Percentiles rank a stretch among this genome's conserved stretches.
Conservation (phyloP, 805 yeast genomes). For the Ogataea paradorogensis region DNA sequence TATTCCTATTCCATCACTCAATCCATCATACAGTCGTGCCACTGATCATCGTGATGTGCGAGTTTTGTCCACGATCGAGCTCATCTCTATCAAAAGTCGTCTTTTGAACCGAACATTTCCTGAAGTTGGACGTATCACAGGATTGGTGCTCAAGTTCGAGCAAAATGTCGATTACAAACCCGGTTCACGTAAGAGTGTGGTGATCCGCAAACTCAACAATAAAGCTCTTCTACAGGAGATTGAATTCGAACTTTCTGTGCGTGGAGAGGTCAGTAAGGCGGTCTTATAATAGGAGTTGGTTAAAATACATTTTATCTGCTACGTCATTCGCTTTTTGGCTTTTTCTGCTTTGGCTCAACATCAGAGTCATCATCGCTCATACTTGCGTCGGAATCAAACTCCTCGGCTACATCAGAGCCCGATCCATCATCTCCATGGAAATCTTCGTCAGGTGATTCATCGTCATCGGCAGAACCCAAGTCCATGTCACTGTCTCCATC, state of each 20-base stretch:
- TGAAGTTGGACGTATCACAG: conserved; percentile 20
- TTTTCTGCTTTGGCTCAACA: conserved; percentile 29
- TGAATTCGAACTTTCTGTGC: conserved; percentile 15
- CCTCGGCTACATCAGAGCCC: conserved; percentile 70
- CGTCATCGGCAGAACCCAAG: conserved; percentile 79
- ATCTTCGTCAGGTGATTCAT: conserved; percentile 79
- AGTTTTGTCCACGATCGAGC: conserved; percentile 16
- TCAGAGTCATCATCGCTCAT: conserved; percentile 24
- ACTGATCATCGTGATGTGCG: conserved; percentile 15
- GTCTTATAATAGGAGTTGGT: conserved; percentile 2
- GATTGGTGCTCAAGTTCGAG: conserved; percentile 20
- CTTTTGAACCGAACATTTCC: conserved; percentile 13
- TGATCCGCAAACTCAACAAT: conserved; percentile 17
- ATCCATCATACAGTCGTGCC: conserved; percentile 11
- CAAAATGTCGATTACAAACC: conserved; percentile 14
- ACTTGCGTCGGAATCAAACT: conserved; percentile 67
- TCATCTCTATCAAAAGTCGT: conserved; percentile 20
- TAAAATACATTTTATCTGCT: conserved; percentile 1
- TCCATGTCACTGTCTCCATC: conserved; percentile 55
- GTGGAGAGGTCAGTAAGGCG: conserved; percentile 16
- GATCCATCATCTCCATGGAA: conserved; percentile 50
- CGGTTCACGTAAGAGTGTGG: conserved; percentile 5
- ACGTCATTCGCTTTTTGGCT: conserved; percentile 21
- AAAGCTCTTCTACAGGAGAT: conserved; percentile 14
- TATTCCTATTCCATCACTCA: conserved; percentile 13